Conservation (phyloP, 257 asterid genomes). For the Solanum etuberosum region DNA sequence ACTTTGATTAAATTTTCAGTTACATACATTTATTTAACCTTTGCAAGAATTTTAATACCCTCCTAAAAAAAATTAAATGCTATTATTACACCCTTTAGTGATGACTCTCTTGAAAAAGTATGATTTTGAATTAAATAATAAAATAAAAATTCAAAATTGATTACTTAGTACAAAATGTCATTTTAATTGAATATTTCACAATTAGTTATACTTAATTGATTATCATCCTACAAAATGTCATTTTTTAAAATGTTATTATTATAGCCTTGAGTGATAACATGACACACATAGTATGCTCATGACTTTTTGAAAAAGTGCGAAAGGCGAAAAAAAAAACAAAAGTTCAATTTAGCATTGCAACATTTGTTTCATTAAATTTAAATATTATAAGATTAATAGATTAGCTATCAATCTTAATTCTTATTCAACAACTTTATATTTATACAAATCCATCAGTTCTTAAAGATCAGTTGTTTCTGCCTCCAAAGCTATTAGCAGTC, state of each 20-base stretch:
- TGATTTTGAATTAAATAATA: no score
- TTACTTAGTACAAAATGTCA: neutral
- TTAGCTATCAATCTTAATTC: neutral
- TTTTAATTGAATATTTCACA: neutral
- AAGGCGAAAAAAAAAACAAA: neutral
- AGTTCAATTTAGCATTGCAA: neutral
- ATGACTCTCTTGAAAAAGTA: neutral
- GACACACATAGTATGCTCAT: neutral
- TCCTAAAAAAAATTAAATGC: neutral
- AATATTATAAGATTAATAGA: neutral
- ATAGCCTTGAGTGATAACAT: no score
- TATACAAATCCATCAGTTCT: neutral
- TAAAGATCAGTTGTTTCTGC: neutral
- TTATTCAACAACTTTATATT: neutral
- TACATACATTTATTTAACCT: neutral
- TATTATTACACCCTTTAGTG: neutral
- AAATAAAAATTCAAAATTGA: neutral
- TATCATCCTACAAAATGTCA: neutral
- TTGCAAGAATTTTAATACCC: neutral
- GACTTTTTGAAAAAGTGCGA: neutral
- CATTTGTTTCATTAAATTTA: no score
- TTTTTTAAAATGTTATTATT: no score
- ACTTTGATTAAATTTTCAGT: neutral
- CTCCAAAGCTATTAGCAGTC: constrained; percentile 35
- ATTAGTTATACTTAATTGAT: neutral